Percentiles rank a stretch among this genome's conserved stretches.
Evolutionary conservation across 164 flowering plant species (phyloP).

Genomic region (Hamamelis virginiana): DNA sequence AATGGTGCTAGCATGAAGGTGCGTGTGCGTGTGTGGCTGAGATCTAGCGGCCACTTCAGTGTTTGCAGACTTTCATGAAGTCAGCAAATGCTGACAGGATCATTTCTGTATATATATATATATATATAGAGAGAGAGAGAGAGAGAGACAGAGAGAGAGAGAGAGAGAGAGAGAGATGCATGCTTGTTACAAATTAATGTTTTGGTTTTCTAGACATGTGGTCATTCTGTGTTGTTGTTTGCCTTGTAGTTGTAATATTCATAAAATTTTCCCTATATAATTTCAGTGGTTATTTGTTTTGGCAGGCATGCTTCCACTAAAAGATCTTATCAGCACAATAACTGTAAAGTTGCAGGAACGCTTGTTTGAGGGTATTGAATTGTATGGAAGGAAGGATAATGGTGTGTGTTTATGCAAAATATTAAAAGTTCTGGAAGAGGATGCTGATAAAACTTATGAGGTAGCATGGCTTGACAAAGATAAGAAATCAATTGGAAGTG

Average conservation of each 20-base stretch:
- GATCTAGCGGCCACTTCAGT: no score
- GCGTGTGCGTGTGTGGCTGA: no score
- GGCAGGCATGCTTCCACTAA: constrained; percentile 73
- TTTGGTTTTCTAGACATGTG: background rate
- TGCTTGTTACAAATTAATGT: no score
- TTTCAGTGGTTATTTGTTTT: constrained; percentile 4
- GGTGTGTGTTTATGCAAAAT: constrained; percentile 60
- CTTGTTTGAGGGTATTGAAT: constrained; percentile 57
- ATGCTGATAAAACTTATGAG: constrained; percentile 47
- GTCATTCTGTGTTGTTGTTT: background rate
- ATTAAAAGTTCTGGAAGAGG: constrained; percentile 46
- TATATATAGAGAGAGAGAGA: no score
- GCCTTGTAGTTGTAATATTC: background rate
- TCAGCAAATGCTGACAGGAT: no score
- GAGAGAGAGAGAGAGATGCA: no score
- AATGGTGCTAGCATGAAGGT: no score
- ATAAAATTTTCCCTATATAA: background rate
- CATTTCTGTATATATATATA: no score
- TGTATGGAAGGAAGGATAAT: constrained; percentile 57
- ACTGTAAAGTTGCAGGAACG: constrained; percentile 46
- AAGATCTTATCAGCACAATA: constrained; percentile 63
- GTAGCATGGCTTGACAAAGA: constrained; percentile 73
- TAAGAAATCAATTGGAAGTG: constrained; percentile 43
- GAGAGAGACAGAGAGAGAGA: no score
- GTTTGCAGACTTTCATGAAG: no score